Evolutionary conservation across 495 filamentous ascomycete species (phyloP).

Genomic region (Aspergillus heteromorphus): DNA sequence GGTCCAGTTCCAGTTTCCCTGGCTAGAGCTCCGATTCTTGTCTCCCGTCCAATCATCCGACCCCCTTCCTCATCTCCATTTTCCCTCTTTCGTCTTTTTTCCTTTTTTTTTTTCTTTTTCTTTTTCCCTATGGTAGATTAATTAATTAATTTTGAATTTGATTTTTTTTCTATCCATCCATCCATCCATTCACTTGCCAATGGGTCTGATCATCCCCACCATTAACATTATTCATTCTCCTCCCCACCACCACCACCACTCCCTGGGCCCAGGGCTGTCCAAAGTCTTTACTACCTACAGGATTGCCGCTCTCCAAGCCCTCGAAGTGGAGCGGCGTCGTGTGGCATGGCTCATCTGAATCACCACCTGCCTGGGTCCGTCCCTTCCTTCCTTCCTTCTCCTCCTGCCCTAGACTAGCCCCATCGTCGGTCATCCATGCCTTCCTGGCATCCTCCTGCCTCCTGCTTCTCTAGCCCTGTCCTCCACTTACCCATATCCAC

Average conservation of each 20-base stretch:
- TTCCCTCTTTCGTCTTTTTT: neutral
- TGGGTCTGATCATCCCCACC: slow-evolving; percentile 22
- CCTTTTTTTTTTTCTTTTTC: neutral
- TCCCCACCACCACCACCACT: neutral
- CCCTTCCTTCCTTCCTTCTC: slow-evolving; percentile 2
- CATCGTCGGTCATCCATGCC: too few relatives aligned
- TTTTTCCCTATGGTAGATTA: neutral
- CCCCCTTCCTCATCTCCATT: neutral
- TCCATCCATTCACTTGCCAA: neutral
- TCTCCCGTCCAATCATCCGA: slow-evolving; percentile 8
- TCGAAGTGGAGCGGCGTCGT: slow-evolving; percentile 15
- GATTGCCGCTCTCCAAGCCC: slow-evolving; percentile 10
- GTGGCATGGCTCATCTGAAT: slow-evolving; percentile 26
- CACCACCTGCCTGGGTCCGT: slow-evolving; percentile 12
- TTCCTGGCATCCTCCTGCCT: neutral
- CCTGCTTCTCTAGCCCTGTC: too few relatives aligned
- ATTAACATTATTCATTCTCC: slow-evolving; percentile 9
- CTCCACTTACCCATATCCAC: too few relatives aligned
- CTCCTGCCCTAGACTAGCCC: slow-evolving; percentile 5
- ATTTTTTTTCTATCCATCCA: neutral
- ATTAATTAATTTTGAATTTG: neutral
- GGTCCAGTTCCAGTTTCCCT: too few relatives aligned
- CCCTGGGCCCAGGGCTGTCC: slow-evolving; percentile 3
- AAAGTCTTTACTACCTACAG: slow-evolving; percentile 2
- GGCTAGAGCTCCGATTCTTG: slow-evolving; percentile 6